Conservation (phyloP, 345 rosid genomes). For the Ceriops zippeliana region DNA sequence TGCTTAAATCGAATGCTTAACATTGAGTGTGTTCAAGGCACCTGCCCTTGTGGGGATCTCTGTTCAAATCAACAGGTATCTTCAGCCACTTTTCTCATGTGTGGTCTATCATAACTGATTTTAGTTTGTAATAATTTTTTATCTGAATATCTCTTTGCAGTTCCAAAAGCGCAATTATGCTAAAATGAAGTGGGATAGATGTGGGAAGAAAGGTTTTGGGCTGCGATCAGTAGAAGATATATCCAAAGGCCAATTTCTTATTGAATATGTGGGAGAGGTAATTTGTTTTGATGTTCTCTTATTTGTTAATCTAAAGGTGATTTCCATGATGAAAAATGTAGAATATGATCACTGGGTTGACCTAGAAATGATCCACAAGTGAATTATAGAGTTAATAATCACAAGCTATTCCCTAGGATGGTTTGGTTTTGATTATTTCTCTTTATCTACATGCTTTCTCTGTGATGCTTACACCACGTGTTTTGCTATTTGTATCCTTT, state of each 20-base stretch:
- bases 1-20: conserved; percentile 96
- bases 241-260: conserved; percentile 72
- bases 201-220: conserved; percentile 96
- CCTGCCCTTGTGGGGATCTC: conserved; percentile 85
- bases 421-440: not conserved
- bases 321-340: not conserved
- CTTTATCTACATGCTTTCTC: not conserved
- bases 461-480: not conserved
- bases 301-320: conserved; percentile 8
- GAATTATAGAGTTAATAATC: not conserved
- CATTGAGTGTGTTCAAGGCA: conserved; percentile 90
- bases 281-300: conserved; percentile 4
- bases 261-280: conserved; percentile 99
- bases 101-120: not conserved
- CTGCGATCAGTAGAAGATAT: conserved; percentile 71
- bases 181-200: conserved; percentile 60
- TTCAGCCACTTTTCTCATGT: conserved; percentile 11
- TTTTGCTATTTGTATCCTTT: not conserved
- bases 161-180: conserved; percentile 86
- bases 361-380: not conserved
- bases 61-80: conserved; percentile 97
- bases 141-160: conserved; percentile 45
- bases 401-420: not conserved
- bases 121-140: conserved; percentile 5
- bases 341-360: no score